Evolutionary conservation across 257 asterid genomes (phyloP).

Genomic region (Petunia secreta): DNA sequence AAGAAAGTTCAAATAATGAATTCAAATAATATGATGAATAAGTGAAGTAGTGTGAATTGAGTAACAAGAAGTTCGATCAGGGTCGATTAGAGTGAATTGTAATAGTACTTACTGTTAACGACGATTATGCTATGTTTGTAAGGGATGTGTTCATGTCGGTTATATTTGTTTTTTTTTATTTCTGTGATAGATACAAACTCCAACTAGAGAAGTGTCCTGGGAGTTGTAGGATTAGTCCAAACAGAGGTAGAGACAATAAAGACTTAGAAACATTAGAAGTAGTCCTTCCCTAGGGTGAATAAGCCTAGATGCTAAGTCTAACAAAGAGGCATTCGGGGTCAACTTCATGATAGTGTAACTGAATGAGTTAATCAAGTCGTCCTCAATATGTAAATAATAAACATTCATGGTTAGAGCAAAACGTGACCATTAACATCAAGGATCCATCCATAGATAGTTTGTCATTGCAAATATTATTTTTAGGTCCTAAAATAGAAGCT

Average conservation of each 20-base stretch:
- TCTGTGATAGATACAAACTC: conserved; percentile 52
- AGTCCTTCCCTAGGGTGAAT: conserved; percentile 57
- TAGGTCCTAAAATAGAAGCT: too few species aligned
- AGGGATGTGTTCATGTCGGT: too few species aligned
- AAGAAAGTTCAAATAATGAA: too few species aligned
- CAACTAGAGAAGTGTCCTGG: conserved; percentile 54
- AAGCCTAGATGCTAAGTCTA: conserved; percentile 74
- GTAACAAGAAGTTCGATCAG: too few species aligned
- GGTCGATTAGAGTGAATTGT: too few species aligned
- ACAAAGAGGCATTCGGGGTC: conserved; percentile 87
- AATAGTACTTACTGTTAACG: too few species aligned
- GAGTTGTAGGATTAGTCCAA: conserved; percentile 56
- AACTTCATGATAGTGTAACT: conserved; percentile 85
- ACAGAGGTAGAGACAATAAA: conserved; percentile 47
- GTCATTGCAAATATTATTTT: neutral
- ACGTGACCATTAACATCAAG: neutral
- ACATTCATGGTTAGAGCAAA: conserved; percentile 9
- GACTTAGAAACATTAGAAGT: conserved; percentile 53
- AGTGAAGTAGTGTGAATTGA: too few species aligned
- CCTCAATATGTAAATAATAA: conserved; percentile 49
- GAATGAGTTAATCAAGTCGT: conserved; percentile 73
- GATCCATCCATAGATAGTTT: neutral
- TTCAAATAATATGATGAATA: too few species aligned
- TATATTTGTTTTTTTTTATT: too few species aligned
- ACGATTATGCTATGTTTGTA: too few species aligned